phyloP scores from a whole-genome alignment of 2,329 filamentous ascomycete species.

The Fusarium setosum region DNA sequence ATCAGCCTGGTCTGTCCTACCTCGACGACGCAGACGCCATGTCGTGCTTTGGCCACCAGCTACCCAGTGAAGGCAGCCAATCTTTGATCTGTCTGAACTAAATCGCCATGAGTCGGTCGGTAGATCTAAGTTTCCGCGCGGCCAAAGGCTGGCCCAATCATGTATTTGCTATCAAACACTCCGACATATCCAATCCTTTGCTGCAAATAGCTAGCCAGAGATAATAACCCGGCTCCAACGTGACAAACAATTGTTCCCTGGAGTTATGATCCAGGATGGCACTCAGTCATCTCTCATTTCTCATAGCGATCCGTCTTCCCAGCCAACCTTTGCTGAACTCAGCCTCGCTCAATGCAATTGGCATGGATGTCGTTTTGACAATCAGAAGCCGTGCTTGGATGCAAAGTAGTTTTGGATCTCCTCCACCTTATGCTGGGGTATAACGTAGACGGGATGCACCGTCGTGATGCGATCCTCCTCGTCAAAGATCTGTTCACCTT shows the following conservation, averaged over 20 bases:
- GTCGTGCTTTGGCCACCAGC: constrained; percentile 29
- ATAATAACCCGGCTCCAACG: background rate
- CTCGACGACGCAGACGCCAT: constrained; percentile 37
- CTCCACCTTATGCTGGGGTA: constrained; percentile 77
- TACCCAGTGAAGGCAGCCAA: constrained; percentile 14
- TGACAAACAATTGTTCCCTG: background rate
- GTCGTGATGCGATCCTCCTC: constrained; percentile 75
- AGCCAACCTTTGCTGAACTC: background rate
- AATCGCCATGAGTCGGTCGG: constrained; percentile 6
- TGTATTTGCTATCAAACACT: constrained; percentile 15
- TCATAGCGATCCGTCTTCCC: constrained; percentile 1
- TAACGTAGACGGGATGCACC: constrained; percentile 87
- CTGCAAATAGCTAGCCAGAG: background rate
- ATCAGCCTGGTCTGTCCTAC: constrained; percentile 30
- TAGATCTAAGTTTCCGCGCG: constrained; percentile 18
- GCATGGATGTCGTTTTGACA: background rate
- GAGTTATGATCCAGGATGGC: background rate
- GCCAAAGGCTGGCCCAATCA: constrained; percentile 24
- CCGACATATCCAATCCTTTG: background rate
- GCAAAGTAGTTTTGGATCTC: constrained; percentile 74
- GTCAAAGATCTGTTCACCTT: constrained; percentile 74
- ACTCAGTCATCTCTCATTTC: constrained; percentile 16
- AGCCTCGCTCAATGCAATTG: constrained; percentile 3
- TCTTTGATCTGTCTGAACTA: constrained; percentile 11
- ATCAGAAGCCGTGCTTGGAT: constrained; percentile 67